These are phyloP conservation scores for Saxophila tyrrhenica DNA, from an alignment of 495 filamentous ascomycete genomes.

Conservation along the genomic window DNA sequence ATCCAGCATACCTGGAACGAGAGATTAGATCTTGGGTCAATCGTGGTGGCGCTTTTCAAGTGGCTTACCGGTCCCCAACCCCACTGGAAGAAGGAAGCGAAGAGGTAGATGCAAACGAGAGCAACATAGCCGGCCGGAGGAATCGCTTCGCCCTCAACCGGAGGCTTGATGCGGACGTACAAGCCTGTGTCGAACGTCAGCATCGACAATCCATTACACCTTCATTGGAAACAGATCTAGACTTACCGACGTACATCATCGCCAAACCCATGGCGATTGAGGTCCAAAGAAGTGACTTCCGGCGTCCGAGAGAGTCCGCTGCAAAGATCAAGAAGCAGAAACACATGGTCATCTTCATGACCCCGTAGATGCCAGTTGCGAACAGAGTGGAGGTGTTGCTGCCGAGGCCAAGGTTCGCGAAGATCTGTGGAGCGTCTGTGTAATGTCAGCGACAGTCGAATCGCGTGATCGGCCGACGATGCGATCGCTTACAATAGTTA, in stretches of 20 bases:
- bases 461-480: neutral
- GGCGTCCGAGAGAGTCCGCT: constrained; percentile 59
- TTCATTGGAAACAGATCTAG: too few relatives aligned
- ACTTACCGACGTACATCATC: constrained; percentile 59
- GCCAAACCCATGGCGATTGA: constrained; percentile 56
- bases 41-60: too few relatives aligned
- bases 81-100: constrained; percentile 27
- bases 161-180: constrained; percentile 63
- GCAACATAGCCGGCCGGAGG: constrained; percentile 25
- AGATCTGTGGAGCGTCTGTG: constrained; percentile 53
- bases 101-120: constrained; percentile 28
- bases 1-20: constrained; percentile 23
- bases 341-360: constrained; percentile 48
- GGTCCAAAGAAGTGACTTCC: constrained; percentile 61
- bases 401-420: constrained; percentile 44
- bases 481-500: constrained; percentile 5
- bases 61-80: constrained; percentile 41
- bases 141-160: constrained; percentile 31
- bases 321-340: constrained; percentile 56
- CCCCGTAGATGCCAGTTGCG: constrained; percentile 53
- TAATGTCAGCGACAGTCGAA: constrained; percentile 19
- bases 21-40: neutral
- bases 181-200: constrained; percentile 35
- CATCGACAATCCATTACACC: neutral
- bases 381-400: constrained; percentile 42